Percentiles rank a stretch among this genome's conserved stretches.
Conservation (phyloP, 2,329 filamentous ascomycete species). For the Ceratocystis colombiana region DNA sequence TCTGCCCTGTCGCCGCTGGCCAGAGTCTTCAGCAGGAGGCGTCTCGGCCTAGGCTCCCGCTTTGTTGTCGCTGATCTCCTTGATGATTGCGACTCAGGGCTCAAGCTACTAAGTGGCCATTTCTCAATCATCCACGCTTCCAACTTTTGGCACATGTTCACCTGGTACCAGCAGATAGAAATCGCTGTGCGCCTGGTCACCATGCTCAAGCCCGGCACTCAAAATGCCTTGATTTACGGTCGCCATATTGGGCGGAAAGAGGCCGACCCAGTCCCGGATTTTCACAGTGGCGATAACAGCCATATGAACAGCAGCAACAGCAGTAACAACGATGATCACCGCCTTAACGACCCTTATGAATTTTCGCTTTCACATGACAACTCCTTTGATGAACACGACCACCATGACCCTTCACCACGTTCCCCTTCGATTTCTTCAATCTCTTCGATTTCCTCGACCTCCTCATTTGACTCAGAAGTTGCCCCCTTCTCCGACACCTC, state of each 20-base stretch:
- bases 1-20: not conserved
- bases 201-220: constrained; percentile 39
- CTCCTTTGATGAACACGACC: constrained; percentile 1
- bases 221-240: constrained; percentile 42
- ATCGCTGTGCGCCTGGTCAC: constrained; percentile 38
- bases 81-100: constrained; percentile 33
- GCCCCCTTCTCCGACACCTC: constrained; percentile 24
- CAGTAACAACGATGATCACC: not conserved
- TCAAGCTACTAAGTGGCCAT: constrained; percentile 34
- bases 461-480: constrained; percentile 20
- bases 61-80: constrained; percentile 46
- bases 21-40: constrained; percentile 1
- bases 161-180: constrained; percentile 39
- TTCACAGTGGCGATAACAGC: too few species aligned
- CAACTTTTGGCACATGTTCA: constrained; percentile 44
- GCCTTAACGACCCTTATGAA: not conserved
- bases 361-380: not conserved
- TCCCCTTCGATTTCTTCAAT: constrained; percentile 18
- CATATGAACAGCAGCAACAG: too few species aligned
- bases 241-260: constrained; percentile 39
- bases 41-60: constrained; percentile 35
- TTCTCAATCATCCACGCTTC: constrained; percentile 42
- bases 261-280: constrained; percentile 5
- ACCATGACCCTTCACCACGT: not conserved
- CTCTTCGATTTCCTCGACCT: constrained; percentile 7